Evolutionary conservation across 2,329 filamentous ascomycete species (phyloP), one percentile per base, ranked within the genome.

Genomic region (Eutypella sp.): DNA sequence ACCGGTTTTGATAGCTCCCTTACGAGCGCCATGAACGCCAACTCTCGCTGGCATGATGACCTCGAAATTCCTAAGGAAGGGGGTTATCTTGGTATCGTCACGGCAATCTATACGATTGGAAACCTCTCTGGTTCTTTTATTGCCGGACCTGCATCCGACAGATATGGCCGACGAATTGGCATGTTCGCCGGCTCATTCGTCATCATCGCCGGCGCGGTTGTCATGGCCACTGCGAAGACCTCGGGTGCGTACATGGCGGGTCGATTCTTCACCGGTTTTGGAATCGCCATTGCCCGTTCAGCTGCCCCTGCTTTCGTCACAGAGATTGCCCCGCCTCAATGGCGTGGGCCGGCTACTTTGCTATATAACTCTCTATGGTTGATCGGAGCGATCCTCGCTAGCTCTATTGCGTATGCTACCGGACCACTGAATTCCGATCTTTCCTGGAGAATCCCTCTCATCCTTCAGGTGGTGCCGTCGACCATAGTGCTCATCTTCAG

Each of bases 371-470:
- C n/a, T n/a, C n/a, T n/a, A n/a, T n/a, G n/a, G n/a, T n/a, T n/a
- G n/a, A n/a, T n/a, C n/a, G n/a, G n/a, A n/a, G n/a, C n/a, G n/a
- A n/a, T n/a, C n/a, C n/a, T n/a, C n/a, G n/a, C n/a, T n/a, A n/a
- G n/a, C n/a, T n/a, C n/a, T n/a, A n/a, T n/a, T 77, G 68, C 47
- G 74, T 72, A 23, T 67, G 62, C 56, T 70, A 70, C 51, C 63
- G 57, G 33, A 73, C 77, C 45, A 43, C 15, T 63, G 31, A 73
- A 50, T 58, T n/a, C n/a, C n/a, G 57, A 74, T 60, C 74, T 66
- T 56, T 65, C 71, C 5, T 76, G 72, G 72, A 67, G 72, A n/a
- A 67, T 76, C 49, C 72, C 73, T 15, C 56, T 77, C 5, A 69
- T 73, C 10, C 60, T 75, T 44, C 72, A 76, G 57, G 67, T 70